Evolutionary conservation across 1,284 basidiomycete species (phyloP), one percentile per base, ranked within the genome.

Genomic region (Grifola frondosa): DNA sequence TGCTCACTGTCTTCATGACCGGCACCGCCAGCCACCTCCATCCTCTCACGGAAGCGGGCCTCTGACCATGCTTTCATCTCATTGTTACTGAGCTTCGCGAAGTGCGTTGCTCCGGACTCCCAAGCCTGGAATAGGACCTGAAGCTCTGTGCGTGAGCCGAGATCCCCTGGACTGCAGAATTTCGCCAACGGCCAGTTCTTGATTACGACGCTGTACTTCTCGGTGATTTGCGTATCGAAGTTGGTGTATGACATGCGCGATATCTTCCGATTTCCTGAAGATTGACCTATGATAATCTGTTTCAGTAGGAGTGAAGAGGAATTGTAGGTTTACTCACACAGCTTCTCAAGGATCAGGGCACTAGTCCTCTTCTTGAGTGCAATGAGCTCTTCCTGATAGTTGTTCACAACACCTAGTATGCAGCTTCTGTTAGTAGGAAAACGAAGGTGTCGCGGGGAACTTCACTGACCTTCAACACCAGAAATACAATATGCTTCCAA

Each of bases 171-270:
- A 24, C 44, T 40, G n/a, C 36, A 44, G 44, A 59, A 58, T 30
- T 48, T 46, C n/a, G 23, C 16, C 6, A 56, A 45, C 11, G 60
- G 60, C 60, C 60, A 63, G 30, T 48, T 49, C 30, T 56, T 48
- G 40, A 58, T 22, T 16, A 60, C 44, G 30, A 63, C 43, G 21
- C 54, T 46, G 19, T 48, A 41, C 24, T 40, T 42, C 9, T 31
- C 29, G 6, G 58, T 62, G 48, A 62, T 56, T 28, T 44, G 48
- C 5, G 32, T 28, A 21, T 56, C 48, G 44, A 63, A 63, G 36
- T 54, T 52, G 16, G 40, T 25, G 43, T 61, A 61, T 11, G 33
- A 40, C 58, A 59, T 60, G 21, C 40, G 35, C 4, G 36, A 6
- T 17, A 50, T 38, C n/a, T 29, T 28, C 29, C 38, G 39, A 3